Base-by-base conservation (phyloP, 768 basidiomycete species). In the Lyophyllum atratum region DNA sequence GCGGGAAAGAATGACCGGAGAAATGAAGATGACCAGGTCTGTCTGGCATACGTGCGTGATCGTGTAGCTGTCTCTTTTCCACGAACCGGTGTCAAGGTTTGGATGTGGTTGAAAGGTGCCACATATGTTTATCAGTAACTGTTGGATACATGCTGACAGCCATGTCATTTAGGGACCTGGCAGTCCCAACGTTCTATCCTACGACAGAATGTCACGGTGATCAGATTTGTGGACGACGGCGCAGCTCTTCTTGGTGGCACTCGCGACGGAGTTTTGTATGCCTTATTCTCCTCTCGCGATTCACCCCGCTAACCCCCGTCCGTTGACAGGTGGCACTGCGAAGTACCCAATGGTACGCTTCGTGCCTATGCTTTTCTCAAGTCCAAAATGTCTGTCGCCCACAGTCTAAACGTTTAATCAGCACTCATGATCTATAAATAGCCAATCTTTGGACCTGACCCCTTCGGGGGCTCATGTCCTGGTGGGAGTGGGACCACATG, bases 191-290 rank as follows among this genome's bases (percentile, higher is more conserved):
- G 87, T 52, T 81, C 85, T 46, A 88, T 90, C 54, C 61, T 80
- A 53, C 79, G 86, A 51, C 83, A 81, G 59, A 85, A 87, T 52
- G 85, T 89, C 46, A 85, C 85, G 8, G 78, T 81, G 3, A 77
- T 90, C 56, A 77, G 75, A 61, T 89, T 90, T 64, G 75, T 87
- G 9, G 80, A 85, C 22, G 83, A 83, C 29, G 89, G 88, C 0
- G 76, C 77, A 34, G 85, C 83, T 47, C 71, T 90, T 44, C 71
- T 90, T 22, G 87, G 89, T 0, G 89, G 87, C 1, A 89, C 89
- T 26, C 79, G 77, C 52, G 87, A 90, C 62, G 88, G 88, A 11
- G 83, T 85, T 19, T 62, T 90, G 87, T 89, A 68, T 55, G 85
- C 62, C 10, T 26, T 37, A 22, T 11, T 28, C 39, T 9, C 43